A percentile compares a stretch with the other conserved stretches of the same genome.
Conservation (phyloP, 306 rosid species). For the Lathyrus aphaca region DNA sequence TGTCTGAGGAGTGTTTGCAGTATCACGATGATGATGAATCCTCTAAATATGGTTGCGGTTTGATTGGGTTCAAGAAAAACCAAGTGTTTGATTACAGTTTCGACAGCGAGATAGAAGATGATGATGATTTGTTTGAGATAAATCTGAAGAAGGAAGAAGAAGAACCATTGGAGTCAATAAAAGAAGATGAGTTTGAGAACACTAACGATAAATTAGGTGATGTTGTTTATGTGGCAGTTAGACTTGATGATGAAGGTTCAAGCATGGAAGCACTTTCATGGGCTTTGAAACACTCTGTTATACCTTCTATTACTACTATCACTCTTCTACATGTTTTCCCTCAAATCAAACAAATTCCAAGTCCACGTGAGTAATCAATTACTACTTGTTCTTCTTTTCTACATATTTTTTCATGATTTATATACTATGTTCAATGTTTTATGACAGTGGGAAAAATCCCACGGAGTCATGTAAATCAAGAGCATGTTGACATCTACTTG, state of each 20-base stretch:
- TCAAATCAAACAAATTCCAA: slow-evolving; percentile 56
- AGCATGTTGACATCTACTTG: slow-evolving; percentile 35
- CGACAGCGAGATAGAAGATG: slow-evolving; percentile 43
- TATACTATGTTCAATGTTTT: background rate
- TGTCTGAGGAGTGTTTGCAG: slow-evolving; percentile 14
- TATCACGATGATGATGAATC: slow-evolving; percentile 23
- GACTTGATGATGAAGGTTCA: slow-evolving; percentile 36
- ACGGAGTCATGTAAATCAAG: slow-evolving; percentile 37
- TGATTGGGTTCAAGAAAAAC: slow-evolving; percentile 30
- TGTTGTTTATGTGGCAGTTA: slow-evolving; percentile 67
- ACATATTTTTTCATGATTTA: background rate
- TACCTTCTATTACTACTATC: slow-evolving; percentile 44
- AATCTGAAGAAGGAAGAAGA: slow-evolving; percentile 34
- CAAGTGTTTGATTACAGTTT: slow-evolving; percentile 30
- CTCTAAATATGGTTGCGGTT: slow-evolving; percentile 11
- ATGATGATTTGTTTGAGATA: slow-evolving; percentile 32
- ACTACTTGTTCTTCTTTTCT: too few species aligned
- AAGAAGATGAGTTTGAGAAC: slow-evolving; percentile 48
- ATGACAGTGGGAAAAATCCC: slow-evolving; percentile 49
- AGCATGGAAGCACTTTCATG: slow-evolving; percentile 70
- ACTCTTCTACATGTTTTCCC: slow-evolving; percentile 73
- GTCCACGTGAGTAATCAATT: slow-evolving; percentile 58
- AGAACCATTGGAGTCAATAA: slow-evolving; percentile 52
- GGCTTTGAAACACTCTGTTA: slow-evolving; percentile 57
- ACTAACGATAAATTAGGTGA: slow-evolving; percentile 32